A percentile compares a stretch with the other conserved stretches of the same genome.
Evolutionary conservation across 495 filamentous ascomycete genomes (phyloP).

Genomic region (Annulohypoxylon maeteangense): DNA sequence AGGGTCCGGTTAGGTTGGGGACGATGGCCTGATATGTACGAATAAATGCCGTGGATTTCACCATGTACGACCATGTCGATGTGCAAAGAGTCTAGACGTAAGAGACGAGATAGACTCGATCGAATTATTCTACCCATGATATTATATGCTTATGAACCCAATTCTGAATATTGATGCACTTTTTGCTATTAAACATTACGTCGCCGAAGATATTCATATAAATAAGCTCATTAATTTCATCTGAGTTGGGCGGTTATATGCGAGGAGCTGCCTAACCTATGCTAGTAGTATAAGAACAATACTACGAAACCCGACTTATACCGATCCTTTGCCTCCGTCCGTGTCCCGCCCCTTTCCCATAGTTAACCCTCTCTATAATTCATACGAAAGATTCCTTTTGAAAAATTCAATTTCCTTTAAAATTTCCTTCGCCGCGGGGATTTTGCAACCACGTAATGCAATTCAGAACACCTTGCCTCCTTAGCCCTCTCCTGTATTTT

Average conservation of each 20-base stretch:
- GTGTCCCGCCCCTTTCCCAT: not conserved
- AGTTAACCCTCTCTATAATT: not conserved
- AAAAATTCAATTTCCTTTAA: constrained; percentile 7
- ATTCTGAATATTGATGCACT: not conserved
- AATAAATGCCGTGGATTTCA: constrained; percentile 13
- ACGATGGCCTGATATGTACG: constrained; percentile 18
- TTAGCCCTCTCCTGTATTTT: constrained; percentile 12
- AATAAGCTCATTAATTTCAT: not conserved
- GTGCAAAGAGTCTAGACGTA: constrained; percentile 6
- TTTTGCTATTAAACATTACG: not conserved
- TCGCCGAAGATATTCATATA: not conserved
- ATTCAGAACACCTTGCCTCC: constrained; percentile 25
- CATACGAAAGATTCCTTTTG: not conserved
- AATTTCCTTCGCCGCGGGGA: constrained; percentile 7
- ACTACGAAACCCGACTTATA: not conserved
- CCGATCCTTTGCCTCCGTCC: constrained; percentile 1
- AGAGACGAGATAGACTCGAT: not conserved
- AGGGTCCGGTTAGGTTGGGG: not conserved
- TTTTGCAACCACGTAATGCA: constrained; percentile 10
- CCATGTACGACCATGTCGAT: not conserved
- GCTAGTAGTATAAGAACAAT: not conserved
- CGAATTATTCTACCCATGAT: not conserved
- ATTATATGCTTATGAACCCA: not conserved
- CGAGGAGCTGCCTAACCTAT: not conserved
- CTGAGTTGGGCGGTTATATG: constrained; percentile 5